Percentiles rank a stretch among this genome's conserved stretches.
These are phyloP conservation scores for Tylopilus sp. DNA, from an alignment of 1,284 basidiomycete genomes.

Conservation along the genomic window DNA sequence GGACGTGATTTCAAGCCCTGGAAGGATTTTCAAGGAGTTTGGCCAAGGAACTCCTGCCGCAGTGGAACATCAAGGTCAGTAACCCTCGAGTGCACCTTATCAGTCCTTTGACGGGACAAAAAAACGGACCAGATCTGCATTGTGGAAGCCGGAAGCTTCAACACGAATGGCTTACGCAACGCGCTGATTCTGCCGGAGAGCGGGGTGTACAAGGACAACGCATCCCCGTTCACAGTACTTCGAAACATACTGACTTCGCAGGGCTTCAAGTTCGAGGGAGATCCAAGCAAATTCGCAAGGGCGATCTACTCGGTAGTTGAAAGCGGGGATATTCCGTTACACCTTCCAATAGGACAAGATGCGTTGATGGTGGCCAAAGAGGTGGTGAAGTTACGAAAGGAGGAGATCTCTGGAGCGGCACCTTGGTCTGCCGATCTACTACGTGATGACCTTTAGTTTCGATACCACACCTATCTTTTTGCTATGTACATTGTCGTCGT, in stretches of 20 bases:
- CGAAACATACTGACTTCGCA: slow-evolving; percentile 1
- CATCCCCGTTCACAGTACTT: neutral
- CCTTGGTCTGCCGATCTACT: slow-evolving; percentile 15
- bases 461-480: neutral
- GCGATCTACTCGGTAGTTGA: slow-evolving; percentile 3
- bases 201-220: neutral
- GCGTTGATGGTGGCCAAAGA: slow-evolving; percentile 8
- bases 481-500: no score
- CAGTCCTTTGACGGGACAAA: neutral
- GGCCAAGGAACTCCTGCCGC: slow-evolving; percentile 16
- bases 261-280: slow-evolving; percentile 6
- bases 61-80: slow-evolving; percentile 26
- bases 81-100: neutral
- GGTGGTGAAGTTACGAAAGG: neutral
- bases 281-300: slow-evolving; percentile 9
- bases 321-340: slow-evolving; percentile 4
- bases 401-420: slow-evolving; percentile 4
- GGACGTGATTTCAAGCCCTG: slow-evolving; percentile 5
- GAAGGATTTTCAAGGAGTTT: slow-evolving; percentile 18
- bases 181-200: slow-evolving; percentile 1
- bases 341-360: slow-evolving; percentile 14
- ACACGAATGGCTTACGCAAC: slow-evolving; percentile 5
- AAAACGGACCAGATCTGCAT: slow-evolving; percentile 16
- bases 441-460: slow-evolving; percentile 1
- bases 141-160: slow-evolving; percentile 12